phyloP scores from a whole-genome alignment of 1,284 basidiomycete species.

The Tylopilus orsonianus region DNA sequence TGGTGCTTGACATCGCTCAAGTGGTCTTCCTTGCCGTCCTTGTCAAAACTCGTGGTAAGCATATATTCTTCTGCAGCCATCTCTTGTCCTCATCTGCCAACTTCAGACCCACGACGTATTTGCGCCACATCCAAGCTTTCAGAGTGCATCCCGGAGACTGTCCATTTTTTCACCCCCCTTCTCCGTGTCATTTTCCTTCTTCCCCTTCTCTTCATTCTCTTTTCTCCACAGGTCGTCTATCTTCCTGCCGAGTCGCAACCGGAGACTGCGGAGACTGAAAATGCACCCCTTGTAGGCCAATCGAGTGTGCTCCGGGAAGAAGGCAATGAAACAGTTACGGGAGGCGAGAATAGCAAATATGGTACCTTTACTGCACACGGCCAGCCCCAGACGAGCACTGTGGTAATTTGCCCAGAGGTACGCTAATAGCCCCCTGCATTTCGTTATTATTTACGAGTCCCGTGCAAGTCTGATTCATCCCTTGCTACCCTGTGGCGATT shows the following conservation, averaged over 20 bases:
- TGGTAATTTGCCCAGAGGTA: constrained; percentile 11
- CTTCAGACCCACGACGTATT: constrained; percentile 20
- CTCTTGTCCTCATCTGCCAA: background rate
- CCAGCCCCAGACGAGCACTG: constrained; percentile 8
- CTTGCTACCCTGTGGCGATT: constrained; percentile 21
- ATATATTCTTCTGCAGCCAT: background rate
- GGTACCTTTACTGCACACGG: constrained; percentile 51
- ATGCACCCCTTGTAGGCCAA: constrained; percentile 31
- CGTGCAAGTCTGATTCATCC: constrained; percentile 18
- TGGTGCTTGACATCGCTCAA: constrained; percentile 59
- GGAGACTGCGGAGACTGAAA: constrained; percentile 21
- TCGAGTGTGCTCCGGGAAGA: constrained; percentile 28
- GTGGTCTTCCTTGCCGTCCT: constrained; percentile 52
- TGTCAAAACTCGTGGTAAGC: constrained; percentile 47
- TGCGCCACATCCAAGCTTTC: constrained; percentile 36
- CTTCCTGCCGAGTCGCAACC: constrained; percentile 40
- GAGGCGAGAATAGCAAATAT: constrained; percentile 52
- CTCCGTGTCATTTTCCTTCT: constrained; percentile 64
- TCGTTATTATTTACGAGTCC: background rate
- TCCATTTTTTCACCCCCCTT: constrained; percentile 63
- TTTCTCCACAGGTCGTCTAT: constrained; percentile 62
- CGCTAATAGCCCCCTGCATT: background rate
- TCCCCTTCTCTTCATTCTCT: constrained; percentile 56
- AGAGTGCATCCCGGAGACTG: constrained; percentile 42
- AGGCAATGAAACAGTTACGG: constrained; percentile 23